Evolutionary conservation across 495 filamentous ascomycete genomes (phyloP).

Genomic region (Aspergillus ostianus): DNA sequence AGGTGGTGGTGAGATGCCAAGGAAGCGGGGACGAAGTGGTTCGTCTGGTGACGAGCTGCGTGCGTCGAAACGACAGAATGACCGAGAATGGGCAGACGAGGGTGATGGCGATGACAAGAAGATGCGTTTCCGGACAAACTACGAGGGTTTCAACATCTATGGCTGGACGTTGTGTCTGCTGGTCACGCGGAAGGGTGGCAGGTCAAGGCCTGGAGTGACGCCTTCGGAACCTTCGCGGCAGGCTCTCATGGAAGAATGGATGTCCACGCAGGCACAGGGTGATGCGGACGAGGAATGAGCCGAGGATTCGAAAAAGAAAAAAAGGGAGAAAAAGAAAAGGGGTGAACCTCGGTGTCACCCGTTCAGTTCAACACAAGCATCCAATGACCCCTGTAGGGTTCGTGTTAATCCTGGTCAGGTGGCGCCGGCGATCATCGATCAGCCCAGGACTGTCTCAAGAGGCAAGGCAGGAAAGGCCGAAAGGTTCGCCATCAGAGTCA

Average conservation of each 20-base stretch:
- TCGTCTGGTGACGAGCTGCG: constrained; percentile 9
- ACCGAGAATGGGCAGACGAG: constrained; percentile 15
- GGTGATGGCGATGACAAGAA: constrained; percentile 89
- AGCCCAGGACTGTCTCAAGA: neutral
- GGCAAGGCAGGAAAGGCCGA: neutral
- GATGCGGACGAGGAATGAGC: constrained; percentile 45
- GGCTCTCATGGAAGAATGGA: constrained; percentile 92
- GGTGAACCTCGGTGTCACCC: neutral
- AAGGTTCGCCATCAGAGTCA: neutral
- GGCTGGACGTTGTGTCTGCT: constrained; percentile 87
- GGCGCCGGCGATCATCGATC: neutral
- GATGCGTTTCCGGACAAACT: constrained; percentile 74
- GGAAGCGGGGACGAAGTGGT: constrained; percentile 7
- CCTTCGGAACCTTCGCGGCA: constrained; percentile 50
- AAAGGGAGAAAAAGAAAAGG: too few relatives aligned
- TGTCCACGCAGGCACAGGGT: constrained; percentile 63
- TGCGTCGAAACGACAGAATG: constrained; percentile 19
- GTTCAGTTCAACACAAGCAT: neutral
- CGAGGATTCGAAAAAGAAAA: neutral
- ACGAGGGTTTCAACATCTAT: constrained; percentile 94
- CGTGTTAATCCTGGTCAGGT: neutral
- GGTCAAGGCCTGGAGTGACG: constrained; percentile 27
- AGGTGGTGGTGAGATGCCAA: neutral
- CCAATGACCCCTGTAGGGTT: neutral
- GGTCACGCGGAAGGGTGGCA: constrained; percentile 68